These are phyloP conservation scores for Gaeumannomyces tritici DNA, from an alignment of 2,329 filamentous ascomycete species.

Conservation along the genomic window DNA sequence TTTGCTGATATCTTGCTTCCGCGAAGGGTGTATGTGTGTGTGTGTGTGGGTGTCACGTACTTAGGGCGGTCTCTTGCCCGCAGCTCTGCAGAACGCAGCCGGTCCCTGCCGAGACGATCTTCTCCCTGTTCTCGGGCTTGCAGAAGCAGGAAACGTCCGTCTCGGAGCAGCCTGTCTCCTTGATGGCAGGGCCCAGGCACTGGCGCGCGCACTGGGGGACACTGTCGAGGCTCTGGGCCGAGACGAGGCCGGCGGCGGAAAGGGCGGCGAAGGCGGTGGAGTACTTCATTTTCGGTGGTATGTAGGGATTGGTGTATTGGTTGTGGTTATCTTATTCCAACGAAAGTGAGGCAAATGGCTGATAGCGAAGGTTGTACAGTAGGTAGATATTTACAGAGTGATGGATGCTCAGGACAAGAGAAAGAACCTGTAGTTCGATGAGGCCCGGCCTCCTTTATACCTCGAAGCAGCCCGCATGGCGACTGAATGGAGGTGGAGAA, in stretches of 20 bases:
- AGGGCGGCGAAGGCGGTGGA: slow-evolving; percentile 9
- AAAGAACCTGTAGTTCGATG: background rate
- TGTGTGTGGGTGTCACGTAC: too few species aligned
- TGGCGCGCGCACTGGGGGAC: slow-evolving; percentile 15
- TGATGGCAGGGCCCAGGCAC: slow-evolving; percentile 13
- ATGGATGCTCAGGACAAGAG: background rate
- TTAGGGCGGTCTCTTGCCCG: slow-evolving; percentile 10
- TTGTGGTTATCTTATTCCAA: too few species aligned
- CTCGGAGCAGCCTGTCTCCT: slow-evolving; percentile 9
- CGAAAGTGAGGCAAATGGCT: too few species aligned
- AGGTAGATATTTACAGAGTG: background rate
- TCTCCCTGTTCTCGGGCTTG: slow-evolving; percentile 10
- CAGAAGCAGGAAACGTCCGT: slow-evolving; percentile 15
- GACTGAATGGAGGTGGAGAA: background rate
- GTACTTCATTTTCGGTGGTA: slow-evolving; percentile 16
- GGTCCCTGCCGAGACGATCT: slow-evolving; percentile 12
- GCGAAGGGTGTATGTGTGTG: too few species aligned
- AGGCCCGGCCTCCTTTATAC: background rate
- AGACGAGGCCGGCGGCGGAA: slow-evolving; percentile 11
- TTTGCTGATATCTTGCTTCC: too few species aligned
- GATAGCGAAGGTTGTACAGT: background rate
- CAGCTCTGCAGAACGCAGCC: slow-evolving; percentile 14
- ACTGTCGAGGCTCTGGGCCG: slow-evolving; percentile 14
- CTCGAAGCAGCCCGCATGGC: background rate
- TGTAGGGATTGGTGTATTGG: background rate